These are phyloP conservation scores for Parathielavia appendiculata DNA, from an alignment of 495 filamentous ascomycete species.

Conservation along the genomic window DNA sequence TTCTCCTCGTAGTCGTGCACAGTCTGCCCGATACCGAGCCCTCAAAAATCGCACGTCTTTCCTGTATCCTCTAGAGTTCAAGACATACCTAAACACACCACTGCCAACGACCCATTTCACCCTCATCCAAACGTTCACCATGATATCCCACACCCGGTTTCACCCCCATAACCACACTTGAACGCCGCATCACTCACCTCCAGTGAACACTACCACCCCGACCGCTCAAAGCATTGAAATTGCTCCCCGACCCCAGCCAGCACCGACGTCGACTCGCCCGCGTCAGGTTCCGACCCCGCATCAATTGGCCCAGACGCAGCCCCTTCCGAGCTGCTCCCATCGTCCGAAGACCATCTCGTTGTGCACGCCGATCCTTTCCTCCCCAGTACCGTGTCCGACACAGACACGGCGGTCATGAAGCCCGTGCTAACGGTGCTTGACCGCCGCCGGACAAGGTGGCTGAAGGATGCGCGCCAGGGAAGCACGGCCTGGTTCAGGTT, in stretches of 20 bases:
- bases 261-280: not conserved
- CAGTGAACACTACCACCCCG: no score
- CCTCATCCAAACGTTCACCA: not conserved
- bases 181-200: no score
- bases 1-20: no score
- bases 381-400: constrained; percentile 7
- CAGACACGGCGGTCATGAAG: not conserved
- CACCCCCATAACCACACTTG: not conserved
- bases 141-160: not conserved
- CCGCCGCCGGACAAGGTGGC: not conserved
- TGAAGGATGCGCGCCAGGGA: constrained; percentile 14
- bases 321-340: not conserved
- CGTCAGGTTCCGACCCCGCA: no score
- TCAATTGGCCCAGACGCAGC: no score
- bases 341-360: not conserved
- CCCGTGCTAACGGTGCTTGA: not conserved
- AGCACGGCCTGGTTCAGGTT: not conserved
- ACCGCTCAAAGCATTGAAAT: constrained; percentile 6
- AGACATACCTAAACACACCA: no score
- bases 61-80: no score
- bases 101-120: not conserved
- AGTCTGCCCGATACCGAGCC: no score
- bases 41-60: no score
- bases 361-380: constrained; percentile 16
- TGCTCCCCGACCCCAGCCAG: constrained; percentile 22